Conservation (phyloP, 352 stramenopile species). For the Chrysophaeum taylorii region DNA sequence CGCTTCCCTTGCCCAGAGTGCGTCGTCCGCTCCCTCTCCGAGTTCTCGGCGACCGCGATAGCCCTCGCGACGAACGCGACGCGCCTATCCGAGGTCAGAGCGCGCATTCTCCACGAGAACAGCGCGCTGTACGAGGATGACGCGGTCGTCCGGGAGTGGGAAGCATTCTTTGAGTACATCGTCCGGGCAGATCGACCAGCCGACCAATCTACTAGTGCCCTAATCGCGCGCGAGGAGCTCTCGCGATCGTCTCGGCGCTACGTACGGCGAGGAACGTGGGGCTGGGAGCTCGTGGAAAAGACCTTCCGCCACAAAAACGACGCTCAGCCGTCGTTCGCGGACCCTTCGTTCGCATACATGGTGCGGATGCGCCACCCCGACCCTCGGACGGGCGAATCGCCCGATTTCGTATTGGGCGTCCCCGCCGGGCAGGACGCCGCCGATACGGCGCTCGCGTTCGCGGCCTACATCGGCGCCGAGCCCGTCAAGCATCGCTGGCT, state of each 20-base stretch:
- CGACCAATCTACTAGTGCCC: not conserved
- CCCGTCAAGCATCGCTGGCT: constrained; percentile 32
- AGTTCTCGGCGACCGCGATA: constrained; percentile 27
- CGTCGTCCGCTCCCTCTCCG: constrained; percentile 28
- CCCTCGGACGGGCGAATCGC: not conserved
- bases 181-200: constrained; percentile 20
- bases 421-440: constrained; percentile 30
- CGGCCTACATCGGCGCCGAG: constrained; percentile 21
- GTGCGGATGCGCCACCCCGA: constrained; percentile 9
- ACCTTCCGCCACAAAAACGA: too few species aligned
- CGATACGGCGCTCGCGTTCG: constrained; percentile 16
- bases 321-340: not conserved
- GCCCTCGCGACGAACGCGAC: constrained; percentile 31
- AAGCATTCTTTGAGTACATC: constrained; percentile 29
- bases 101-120: constrained; percentile 32
- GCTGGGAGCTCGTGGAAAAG: constrained; percentile 7
- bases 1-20: constrained; percentile 26
- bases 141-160: constrained; percentile 41
- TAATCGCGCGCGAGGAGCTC: constrained; percentile 4
- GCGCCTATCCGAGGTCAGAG: constrained; percentile 18
- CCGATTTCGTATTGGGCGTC: not conserved
- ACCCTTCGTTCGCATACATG: not conserved
- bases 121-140: constrained; percentile 36
- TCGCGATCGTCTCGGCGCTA: constrained; percentile 18
- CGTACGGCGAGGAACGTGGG: constrained; percentile 29